Evolutionary conservation across 169 alveolate species (phyloP).

Genomic region (Plasmodium reichenowi): DNA sequence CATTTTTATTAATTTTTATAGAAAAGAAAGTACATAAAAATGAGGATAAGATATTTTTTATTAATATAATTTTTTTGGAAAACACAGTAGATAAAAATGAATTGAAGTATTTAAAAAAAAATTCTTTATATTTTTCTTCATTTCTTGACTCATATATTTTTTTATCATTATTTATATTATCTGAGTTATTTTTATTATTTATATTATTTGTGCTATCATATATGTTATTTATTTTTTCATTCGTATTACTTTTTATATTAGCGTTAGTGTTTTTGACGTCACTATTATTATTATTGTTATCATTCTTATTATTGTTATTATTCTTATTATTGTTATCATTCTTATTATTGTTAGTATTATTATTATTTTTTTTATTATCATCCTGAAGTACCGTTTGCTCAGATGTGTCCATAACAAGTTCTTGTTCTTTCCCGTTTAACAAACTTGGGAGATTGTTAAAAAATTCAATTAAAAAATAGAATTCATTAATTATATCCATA

Average conservation of each 20-base stretch:
- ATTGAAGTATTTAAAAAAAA: conserved; percentile 11
- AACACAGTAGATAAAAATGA: background rate
- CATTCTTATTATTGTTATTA: no score
- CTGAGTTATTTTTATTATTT: no score
- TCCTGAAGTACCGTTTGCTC: no score
- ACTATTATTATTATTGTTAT: no score
- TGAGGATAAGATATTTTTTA: conserved; percentile 35
- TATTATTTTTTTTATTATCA: no score
- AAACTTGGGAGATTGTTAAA: conserved; percentile 1
- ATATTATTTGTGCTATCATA: no score
- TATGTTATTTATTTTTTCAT: no score
- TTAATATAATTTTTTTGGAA: conserved; percentile 4
- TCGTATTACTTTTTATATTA: no score
- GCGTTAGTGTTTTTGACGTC: no score
- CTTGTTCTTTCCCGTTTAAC: background rate
- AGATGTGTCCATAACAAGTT: background rate
- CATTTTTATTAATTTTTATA: conserved; percentile 11
- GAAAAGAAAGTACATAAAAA: conserved; percentile 27
- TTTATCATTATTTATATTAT: no score
- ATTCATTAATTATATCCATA: conserved; percentile 20
- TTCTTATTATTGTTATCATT: no score
- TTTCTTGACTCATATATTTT: background rate
- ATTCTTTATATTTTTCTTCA: conserved; percentile 32
- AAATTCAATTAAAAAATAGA: conserved; percentile 1
- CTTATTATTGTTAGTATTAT: no score